Percentiles rank a stretch among this genome's conserved stretches.
Evolutionary conservation across 2,329 filamentous ascomycete genomes (phyloP).

Genomic region (Phialemoniopsis sp.): DNA sequence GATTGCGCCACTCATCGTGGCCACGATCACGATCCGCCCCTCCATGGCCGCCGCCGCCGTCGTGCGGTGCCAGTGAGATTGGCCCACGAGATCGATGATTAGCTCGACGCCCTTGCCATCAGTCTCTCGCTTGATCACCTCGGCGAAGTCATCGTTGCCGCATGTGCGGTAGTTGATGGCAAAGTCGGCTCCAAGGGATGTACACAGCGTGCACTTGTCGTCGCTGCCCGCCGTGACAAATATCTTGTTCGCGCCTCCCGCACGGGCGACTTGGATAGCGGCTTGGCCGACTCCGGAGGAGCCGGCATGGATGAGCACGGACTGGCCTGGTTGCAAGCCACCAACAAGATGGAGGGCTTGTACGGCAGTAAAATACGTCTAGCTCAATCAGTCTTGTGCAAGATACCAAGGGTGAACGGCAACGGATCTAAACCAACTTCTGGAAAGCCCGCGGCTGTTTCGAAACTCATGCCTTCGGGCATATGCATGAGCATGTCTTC

Average conservation of each 20-base stretch:
- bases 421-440: too few relatives aligned
- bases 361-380: conserved; percentile 6
- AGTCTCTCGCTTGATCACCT: conserved; percentile 4
- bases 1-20: too few relatives aligned
- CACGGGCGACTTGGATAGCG: conserved; percentile 1
- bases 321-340: conserved; percentile 5
- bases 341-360: conserved; percentile 5
- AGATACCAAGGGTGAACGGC: too few relatives aligned
- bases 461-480: conserved; percentile 18
- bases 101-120: conserved; percentile 4
- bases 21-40: too few relatives aligned
- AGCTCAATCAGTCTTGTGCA: conserved; percentile 1
- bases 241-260: conserved; percentile 13
- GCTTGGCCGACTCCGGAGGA: conserved; percentile 3
- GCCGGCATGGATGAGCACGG: conserved; percentile 1
- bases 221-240: conserved; percentile 23
- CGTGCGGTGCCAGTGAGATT: too few relatives aligned
- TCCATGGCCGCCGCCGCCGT: too few relatives aligned
- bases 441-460: conserved; percentile 23
- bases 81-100: conserved; percentile 6
- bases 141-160: conserved; percentile 11
- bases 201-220: conserved; percentile 23
- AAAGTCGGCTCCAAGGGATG: conserved; percentile 18
- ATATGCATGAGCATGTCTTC: too few relatives aligned
- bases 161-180: conserved; percentile 26